These are phyloP conservation scores for Trapa incisa DNA, from an alignment of 345 rosid genomes.

Conservation along the genomic window DNA sequence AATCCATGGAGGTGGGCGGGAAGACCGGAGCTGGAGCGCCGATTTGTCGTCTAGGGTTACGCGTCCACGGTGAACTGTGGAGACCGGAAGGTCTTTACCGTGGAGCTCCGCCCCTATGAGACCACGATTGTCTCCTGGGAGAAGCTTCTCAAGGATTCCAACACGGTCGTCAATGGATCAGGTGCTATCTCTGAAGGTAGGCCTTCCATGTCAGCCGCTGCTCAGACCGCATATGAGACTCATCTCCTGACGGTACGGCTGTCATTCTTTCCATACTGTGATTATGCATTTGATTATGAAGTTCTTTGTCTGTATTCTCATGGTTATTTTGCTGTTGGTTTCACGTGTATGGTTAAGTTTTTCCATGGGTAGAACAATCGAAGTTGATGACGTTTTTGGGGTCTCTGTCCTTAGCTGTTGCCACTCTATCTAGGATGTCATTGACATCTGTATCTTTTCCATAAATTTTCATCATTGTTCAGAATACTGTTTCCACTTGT, in stretches of 20 bases:
- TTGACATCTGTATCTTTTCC: neutral
- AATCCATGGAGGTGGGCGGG: conserved; percentile 18
- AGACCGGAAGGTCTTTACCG: conserved; percentile 63
- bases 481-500: neutral
- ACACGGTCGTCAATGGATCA: conserved; percentile 26
- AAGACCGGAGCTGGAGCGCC: conserved; percentile 15
- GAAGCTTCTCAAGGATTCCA: conserved; percentile 68
- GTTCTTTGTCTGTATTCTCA: neutral
- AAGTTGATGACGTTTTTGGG: too few relatives aligned
- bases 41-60: conserved; percentile 26
- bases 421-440: neutral
- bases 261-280: neutral
- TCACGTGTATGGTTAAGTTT: neutral
- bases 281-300: neutral
- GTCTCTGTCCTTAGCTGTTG: neutral
- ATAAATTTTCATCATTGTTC: neutral
- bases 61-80: conserved; percentile 38
- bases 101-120: conserved; percentile 67
- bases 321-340: neutral
- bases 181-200: conserved; percentile 13
- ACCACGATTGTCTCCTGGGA: conserved; percentile 83
- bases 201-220: conserved; percentile 27
- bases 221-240: conserved; percentile 47
- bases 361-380: neutral
- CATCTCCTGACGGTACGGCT: conserved; percentile 38